A percentile compares a stretch with the other conserved stretches of the same genome.
Conservation (phyloP, 192 early-diverging fungal species). For the Lobosporangium transversale region DNA sequence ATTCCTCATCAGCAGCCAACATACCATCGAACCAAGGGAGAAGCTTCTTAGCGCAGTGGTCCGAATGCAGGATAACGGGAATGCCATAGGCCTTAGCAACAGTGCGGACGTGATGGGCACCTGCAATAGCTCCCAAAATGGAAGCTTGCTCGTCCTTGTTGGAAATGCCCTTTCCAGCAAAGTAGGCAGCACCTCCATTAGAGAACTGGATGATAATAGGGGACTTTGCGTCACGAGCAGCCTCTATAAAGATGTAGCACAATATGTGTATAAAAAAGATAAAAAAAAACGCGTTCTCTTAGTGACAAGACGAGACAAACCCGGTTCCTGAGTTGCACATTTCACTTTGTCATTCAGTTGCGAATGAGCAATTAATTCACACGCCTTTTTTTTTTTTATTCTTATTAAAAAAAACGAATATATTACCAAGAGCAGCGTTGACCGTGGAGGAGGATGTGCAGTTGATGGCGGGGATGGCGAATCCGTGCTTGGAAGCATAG, state of each 20-base stretch:
- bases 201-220: slow-evolving; percentile 97
- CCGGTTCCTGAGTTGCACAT: no score
- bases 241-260: slow-evolving; percentile 71
- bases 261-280: not conserved
- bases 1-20: slow-evolving; percentile 92
- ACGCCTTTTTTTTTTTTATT: no score
- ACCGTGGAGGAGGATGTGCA: slow-evolving; percentile 93
- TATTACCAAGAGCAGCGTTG: slow-evolving; percentile 82
- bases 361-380: no score
- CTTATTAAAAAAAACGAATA: not conserved
- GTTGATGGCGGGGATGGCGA: slow-evolving; percentile 97
- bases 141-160: slow-evolving; percentile 92
- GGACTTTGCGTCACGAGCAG: slow-evolving; percentile 91
- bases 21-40: slow-evolving; percentile 98
- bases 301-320: no score
- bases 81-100: slow-evolving; percentile 90
- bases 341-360: no score
- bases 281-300: not conserved
- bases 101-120: slow-evolving; percentile 83
- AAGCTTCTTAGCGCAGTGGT: slow-evolving; percentile 98
- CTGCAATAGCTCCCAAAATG: slow-evolving; percentile 90
- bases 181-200: slow-evolving; percentile 91
- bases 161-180: slow-evolving; percentile 91
- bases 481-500: slow-evolving; percentile 80
- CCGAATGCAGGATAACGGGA: slow-evolving; percentile 85